Base-by-base conservation (phyloP, 192 early-diverging fungal species). In the Blastocladiella britannica region DNA sequence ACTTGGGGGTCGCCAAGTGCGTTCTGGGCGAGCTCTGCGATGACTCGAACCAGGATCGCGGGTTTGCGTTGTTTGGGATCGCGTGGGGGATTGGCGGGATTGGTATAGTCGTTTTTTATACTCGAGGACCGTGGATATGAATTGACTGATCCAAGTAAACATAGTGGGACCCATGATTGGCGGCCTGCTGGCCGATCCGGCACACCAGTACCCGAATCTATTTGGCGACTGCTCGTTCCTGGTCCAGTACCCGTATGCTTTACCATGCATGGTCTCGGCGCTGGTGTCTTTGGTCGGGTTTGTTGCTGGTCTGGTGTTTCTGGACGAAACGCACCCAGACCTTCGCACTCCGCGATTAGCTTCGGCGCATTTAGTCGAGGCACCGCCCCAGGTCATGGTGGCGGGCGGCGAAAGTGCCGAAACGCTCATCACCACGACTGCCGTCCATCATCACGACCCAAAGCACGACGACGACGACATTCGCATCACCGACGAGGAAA, bases 11-110 rank as follows among this genome's bases (percentile, higher is more conserved):
- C 18, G 77, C 83, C 28, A 88, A 89, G 62, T 83, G 82, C 22
- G 75, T 86, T 26, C 62, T 92, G 26, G 85, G 82, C 2, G 91
- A 95, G 70, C 80, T 95, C 29, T 81, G 88, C 24, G 88, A 91
- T 60, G 63, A 74, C 3, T 79, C 82, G 0, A 95, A 91, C 64
- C 79, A 82, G 56, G 67, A 80, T 7, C 70, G 77, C 18, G 84
- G 82, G 23, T 91, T 91, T 66, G 72, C 80, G 8, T 51, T 89
- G 25, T 77, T 86, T 66, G 85, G 83, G 26, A 77, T 84, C 25
- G 70, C 68, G 0, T 82, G 85, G 78, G 84, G 80, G 30, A 61
- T 84, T 27, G 82, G 82, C 7, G 60, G 67, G 12, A 71, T 75
- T 18, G 63, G 67, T 61, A 26, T n/a, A n/a, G n/a, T n/a, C 54